Base-by-base conservation (phyloP, 495 filamentous ascomycete genomes). In the Penicillium coffeae region DNA sequence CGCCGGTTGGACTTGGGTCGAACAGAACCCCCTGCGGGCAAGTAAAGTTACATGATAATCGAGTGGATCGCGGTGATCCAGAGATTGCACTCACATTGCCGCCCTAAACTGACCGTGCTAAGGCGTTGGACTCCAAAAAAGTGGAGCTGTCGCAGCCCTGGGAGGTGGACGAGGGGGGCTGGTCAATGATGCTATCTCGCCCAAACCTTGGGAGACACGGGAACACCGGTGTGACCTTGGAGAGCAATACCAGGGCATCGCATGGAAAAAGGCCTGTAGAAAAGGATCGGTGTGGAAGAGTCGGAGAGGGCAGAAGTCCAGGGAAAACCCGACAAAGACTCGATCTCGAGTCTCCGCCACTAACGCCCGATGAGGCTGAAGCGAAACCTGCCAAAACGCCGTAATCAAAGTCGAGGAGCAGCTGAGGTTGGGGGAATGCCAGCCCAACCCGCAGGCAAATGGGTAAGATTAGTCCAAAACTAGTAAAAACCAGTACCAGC, bases 161-260 rank as follows among this genome's bases (percentile, higher is more conserved):
- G 45, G 30, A 13, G 35, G 10, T 30, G 1, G 12, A 5, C 14
- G 39, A 38, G 40, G 54, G 48, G 43, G 52, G 55, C 47, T 34
- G 50, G 27, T 10, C 36, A 47, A 53, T 53, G 55, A 53, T 58
- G 47, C 22, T 50, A 52, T 52, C 21, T 21, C 39, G 47, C 47
- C 22, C 42, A 42, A 37, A 46, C 30, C 54, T 50, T 58, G 50
- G 46, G 41, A 58, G 47, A 35, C 12, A 30, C n/a, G 21, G 39
- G 21, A 36, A 35, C 35, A 38, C 18, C 12, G 15, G 34, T 39
- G 22, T 32, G 15, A 40, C 37, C 10, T n/a, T n/a, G n/a, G n/a
- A n/a, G n/a, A n/a, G n/a, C n/a, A n/a, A n/a, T n/a, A n/a, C n/a
- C n/a, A n/a, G n/a, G n/a, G n/a, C n/a, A n/a, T n/a, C n/a, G n/a